Evolutionary conservation across 768 basidiomycete genomes (phyloP).

Genomic region (Chlorophyllum brunneum): DNA sequence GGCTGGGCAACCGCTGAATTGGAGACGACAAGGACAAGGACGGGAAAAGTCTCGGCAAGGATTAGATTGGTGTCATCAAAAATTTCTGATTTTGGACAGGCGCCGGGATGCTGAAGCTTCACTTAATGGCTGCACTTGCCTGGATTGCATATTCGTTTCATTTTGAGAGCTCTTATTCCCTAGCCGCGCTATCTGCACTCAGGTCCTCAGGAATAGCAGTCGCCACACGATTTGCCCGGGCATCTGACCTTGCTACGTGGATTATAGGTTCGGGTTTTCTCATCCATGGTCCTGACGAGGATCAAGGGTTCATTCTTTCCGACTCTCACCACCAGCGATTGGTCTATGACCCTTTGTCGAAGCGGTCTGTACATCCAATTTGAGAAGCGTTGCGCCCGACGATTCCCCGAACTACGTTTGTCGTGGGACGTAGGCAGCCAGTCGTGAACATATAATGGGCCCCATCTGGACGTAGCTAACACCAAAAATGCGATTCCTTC

Average conservation of each 20-base stretch:
- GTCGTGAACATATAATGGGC: background rate
- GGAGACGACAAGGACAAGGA: too few relatives aligned
- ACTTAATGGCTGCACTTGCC: too few relatives aligned
- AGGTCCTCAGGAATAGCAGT: background rate
- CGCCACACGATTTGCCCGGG: background rate
- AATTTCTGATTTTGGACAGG: too few relatives aligned
- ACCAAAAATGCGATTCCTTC: background rate
- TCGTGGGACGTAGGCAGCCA: background rate
- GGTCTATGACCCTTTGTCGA: background rate
- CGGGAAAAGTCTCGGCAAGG: too few relatives aligned
- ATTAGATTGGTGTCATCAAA: too few relatives aligned
- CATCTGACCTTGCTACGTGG: slow-evolving; percentile 6
- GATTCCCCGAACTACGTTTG: slow-evolving; percentile 1
- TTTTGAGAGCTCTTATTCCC: too few relatives aligned
- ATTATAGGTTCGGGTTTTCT: background rate
- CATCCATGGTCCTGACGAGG: background rate
- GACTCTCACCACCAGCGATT: background rate
- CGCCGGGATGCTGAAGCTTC: too few relatives aligned
- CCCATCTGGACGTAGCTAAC: too few relatives aligned
- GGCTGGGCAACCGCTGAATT: too few relatives aligned
- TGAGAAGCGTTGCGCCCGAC: slow-evolving; percentile 1
- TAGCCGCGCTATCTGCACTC: background rate
- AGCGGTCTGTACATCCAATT: background rate
- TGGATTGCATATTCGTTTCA: too few relatives aligned
- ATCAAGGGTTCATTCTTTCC: slow-evolving; percentile 1